A percentile compares a stretch with the other conserved stretches of the same genome.
These are phyloP conservation scores for Coemansia sp. DNA, from an alignment of 192 early-diverging fungal genomes.

Conservation along the genomic window DNA sequence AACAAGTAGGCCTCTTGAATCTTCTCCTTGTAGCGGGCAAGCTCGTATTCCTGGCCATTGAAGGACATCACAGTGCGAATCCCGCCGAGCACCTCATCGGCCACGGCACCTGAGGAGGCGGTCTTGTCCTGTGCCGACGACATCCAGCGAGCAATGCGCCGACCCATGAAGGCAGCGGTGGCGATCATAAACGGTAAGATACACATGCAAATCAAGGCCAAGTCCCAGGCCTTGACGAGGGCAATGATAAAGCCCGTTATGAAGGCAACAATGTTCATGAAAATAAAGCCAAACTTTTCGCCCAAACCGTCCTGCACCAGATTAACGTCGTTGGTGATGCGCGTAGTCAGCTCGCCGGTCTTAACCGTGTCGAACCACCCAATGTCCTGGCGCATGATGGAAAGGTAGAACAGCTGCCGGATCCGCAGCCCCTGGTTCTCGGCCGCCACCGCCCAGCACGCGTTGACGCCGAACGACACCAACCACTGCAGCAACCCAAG, in stretches of 20 bases:
- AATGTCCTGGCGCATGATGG: constrained; percentile 88
- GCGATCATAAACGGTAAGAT: constrained; percentile 72
- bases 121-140: constrained; percentile 64
- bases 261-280: constrained; percentile 68
- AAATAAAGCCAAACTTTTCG: constrained; percentile 76
- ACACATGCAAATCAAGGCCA: constrained; percentile 78
- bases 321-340: constrained; percentile 82
- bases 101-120: constrained; percentile 79
- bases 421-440: constrained; percentile 75
- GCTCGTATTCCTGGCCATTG: constrained; percentile 73
- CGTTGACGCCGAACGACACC: constrained; percentile 35
- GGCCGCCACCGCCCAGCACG: constrained; percentile 49
- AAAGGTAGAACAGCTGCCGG: constrained; percentile 71
- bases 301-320: constrained; percentile 85
- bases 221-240: constrained; percentile 76
- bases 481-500: constrained; percentile 45
- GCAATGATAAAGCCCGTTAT: constrained; percentile 75
- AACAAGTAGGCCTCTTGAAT: constrained; percentile 64
- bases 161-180: constrained; percentile 55
- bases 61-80: constrained; percentile 88
- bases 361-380: constrained; percentile 80
- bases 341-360: constrained; percentile 80
- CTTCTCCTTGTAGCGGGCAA: constrained; percentile 60
- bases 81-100: constrained; percentile 76
- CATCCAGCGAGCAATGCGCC: constrained; percentile 44